Evolutionary conservation across 2,329 filamentous ascomycete genomes (phyloP), one percentile per base, ranked within the genome.

Genomic region (Penicillium corylophilum): DNA sequence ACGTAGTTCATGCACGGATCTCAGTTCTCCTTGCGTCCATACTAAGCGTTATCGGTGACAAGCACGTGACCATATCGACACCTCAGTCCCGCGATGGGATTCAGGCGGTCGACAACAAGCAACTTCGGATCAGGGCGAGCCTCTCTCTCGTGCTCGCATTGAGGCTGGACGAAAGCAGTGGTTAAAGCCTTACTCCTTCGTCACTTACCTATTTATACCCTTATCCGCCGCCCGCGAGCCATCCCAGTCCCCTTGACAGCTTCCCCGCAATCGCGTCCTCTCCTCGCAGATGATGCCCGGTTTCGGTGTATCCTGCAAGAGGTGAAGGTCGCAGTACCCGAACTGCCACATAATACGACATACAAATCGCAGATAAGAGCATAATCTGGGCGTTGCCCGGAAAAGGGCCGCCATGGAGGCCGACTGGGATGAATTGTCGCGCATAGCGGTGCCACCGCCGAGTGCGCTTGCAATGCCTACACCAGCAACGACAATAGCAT

Each of bases 371-470:
- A 16, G 31, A 38, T 1, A 20, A 22, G 38, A 26, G 6, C 8
- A 40, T 13, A 12, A 33, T 29, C 31, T 57, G 53, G 53, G 54
- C 28, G 10, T 46, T 24, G 49, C 52, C 54, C 56, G 42, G 51
- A 55, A 54, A 59, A 50, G 46, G 53, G 52, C 58, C 56, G 61
- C 53, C 54, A 78, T 78, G 75, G 75, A 77, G 66, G 72, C 74
- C 54, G 75, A 78, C 56, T 77, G 74, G 70, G 68, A 73, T 67
- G 70, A 95, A 87, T 84, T 95, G 73, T 84, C 85, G 73, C 88
- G 90, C 73, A 85, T 94, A 74, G 82, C 85, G 70, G 84, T 95
- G 74, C 89, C 90, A 71, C 85, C 89, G 64, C 85, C 88, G 65
- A 86, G 84, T 68, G 79, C 84, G 65, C 85, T 88, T 76, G 82